Conservation (phyloP, 2,329 filamentous ascomycete species). For the Scleromitrula shiraiana region DNA sequence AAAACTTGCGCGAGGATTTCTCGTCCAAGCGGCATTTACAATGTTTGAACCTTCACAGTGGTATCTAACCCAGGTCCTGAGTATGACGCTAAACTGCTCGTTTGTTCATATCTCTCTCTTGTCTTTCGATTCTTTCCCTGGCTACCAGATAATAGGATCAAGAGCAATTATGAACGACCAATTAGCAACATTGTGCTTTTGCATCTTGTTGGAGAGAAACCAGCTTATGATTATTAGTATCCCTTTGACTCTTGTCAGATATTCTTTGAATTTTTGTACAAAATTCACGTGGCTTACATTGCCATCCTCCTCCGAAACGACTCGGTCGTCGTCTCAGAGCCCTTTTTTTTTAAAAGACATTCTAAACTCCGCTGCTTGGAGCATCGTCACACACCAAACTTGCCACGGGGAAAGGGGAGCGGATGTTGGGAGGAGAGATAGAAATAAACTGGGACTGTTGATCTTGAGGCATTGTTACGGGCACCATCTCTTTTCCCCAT, state of each 20-base stretch:
- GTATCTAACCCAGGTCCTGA: neutral
- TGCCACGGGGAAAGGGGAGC: neutral
- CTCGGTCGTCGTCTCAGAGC: neutral
- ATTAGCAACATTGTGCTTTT: too few species aligned
- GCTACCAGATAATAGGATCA: neutral
- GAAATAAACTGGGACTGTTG: neutral
- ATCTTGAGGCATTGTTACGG: neutral
- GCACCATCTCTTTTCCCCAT: neutral
- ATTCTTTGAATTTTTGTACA: too few species aligned
- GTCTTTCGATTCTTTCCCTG: neutral
- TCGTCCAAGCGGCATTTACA: neutral
- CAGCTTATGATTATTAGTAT: neutral
- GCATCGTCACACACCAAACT: neutral
- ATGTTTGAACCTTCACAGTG: neutral
- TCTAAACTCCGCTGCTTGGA: neutral
- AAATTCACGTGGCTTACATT: too few species aligned
- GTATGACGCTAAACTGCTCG: neutral
- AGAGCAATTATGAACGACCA: too few species aligned
- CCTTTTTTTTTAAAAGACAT: neutral
- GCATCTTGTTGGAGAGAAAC: neutral
- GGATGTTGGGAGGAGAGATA: neutral
- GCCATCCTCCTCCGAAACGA: too few species aligned
- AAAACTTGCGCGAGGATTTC: neutral
- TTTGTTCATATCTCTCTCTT: neutral
- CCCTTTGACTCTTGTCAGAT: too few species aligned